Conservation (phyloP, 1,139 yeast species). For the Eremothecium coryli region DNA sequence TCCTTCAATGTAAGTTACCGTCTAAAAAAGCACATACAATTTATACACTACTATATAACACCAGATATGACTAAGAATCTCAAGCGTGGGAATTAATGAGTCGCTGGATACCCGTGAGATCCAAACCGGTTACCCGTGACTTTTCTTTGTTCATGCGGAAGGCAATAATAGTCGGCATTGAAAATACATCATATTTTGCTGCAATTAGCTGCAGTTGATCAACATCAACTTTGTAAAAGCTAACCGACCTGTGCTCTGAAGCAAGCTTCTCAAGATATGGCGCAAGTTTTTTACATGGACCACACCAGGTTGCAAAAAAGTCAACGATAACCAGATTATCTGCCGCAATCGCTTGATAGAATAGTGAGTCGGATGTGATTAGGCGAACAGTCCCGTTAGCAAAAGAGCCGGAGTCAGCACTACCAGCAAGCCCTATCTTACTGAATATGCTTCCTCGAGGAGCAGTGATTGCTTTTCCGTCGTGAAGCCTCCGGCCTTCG, state of each 20-base stretch:
- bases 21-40: no score
- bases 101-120: constrained; percentile 71
- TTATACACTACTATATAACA: no score
- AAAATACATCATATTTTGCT: constrained; percentile 59
- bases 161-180: constrained; percentile 85
- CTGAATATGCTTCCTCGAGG: constrained; percentile 1
- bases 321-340: constrained; percentile 57
- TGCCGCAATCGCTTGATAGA: constrained; percentile 31
- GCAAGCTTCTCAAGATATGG: constrained; percentile 78
- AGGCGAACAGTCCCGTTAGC: constrained; percentile 29
- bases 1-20: no score
- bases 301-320: constrained; percentile 95
- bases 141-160: constrained; percentile 68
- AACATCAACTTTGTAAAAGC: constrained; percentile 78
- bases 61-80: no score
- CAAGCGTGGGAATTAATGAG: constrained; percentile 38
- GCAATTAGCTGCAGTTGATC: constrained; percentile 71
- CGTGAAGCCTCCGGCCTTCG: constrained; percentile 5
- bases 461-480: constrained; percentile 3
- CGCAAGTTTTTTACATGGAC: constrained; percentile 93
- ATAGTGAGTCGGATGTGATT: constrained; percentile 47
- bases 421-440: no score
- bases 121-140: constrained; percentile 75
- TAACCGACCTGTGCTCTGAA: constrained; percentile 45
- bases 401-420: neutral